Evolutionary conservation across 495 filamentous ascomycete species (phyloP), one percentile per base, ranked within the genome.

Genomic region (Aspergillus indologenus): DNA sequence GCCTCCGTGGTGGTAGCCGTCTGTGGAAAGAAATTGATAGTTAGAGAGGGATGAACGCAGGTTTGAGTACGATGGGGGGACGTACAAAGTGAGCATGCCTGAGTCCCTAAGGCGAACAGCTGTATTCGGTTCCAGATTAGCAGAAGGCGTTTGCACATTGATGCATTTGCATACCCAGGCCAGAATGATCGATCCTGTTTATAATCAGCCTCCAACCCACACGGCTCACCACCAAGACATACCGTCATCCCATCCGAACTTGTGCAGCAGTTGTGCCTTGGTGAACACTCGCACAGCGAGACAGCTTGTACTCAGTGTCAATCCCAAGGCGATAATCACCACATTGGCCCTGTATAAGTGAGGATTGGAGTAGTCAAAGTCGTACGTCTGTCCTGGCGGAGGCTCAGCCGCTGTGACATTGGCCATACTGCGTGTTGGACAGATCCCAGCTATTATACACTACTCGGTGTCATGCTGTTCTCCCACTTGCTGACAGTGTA

Each of bases 1-100:
- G 26, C 55, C 61, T 43, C 61, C 55, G 54, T 56, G 45, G 15
- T 11, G 29, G 45, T 62, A 60, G 14, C 53, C 50, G 31, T 54
- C 60, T 63, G 47, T 3, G 21, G n/a, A 5, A 3, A 51, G n/a
- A n/a, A n/a, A n/a, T n/a, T n/a, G 8, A 26, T 51, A 21, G 19
- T 51, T 9, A 24, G 19, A 15, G 15, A 21, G 11, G 18, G 20
- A 17, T 1, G 0, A 1, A 45, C n/a, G 18, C 12, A 45, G 2
- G 1, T 4, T 9, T 9, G 9, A 29, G 44, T n/a, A 18, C 44
- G 1, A 20, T n/a, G n/a, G n/a, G n/a, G n/a, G n/a, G n/a, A n/a
- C 44, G 15, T 45, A 45, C 44, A 45, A n/a, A 45, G n/a, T n/a
- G 44, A 45, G 20, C 44, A 45, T 2, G 45, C 22, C 20, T 57